A percentile compares a stretch with the other conserved stretches of the same genome.
phyloP scores from a whole-genome alignment of 768 basidiomycete species.

The Tricholoma saponaceum region DNA sequence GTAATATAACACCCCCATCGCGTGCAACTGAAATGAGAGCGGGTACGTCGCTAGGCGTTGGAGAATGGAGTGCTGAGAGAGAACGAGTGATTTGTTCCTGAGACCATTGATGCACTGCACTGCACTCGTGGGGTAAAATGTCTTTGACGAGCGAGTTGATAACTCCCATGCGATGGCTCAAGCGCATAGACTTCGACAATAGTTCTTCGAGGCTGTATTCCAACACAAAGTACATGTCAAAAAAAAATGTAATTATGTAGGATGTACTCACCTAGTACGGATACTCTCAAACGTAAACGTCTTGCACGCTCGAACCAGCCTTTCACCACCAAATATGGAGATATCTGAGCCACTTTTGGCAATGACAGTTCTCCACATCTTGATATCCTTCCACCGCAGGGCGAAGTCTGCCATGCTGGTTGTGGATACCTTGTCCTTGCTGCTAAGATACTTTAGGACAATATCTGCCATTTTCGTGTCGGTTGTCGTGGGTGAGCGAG shows the following conservation, averaged over 20 bases:
- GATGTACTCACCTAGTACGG: constrained; percentile 14
- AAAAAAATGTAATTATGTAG: background rate
- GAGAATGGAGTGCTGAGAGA: constrained; percentile 14
- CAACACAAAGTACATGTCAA: background rate
- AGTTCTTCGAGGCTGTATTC: constrained; percentile 19
- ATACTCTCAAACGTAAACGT: constrained; percentile 21
- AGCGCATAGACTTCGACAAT: constrained; percentile 4
- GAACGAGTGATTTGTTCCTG: constrained; percentile 13
- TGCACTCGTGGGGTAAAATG: constrained; percentile 7
- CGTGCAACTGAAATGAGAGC: constrained; percentile 16
- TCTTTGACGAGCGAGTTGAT: constrained; percentile 12
- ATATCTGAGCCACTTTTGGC: constrained; percentile 11
- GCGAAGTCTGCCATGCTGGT: constrained; percentile 17
- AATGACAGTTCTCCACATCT: constrained; percentile 22
- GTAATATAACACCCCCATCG: constrained; percentile 12
- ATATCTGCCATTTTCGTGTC: background rate
- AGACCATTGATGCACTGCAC: constrained; percentile 14
- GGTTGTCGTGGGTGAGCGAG: background rate
- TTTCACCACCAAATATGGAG: constrained; percentile 8
- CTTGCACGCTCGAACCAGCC: constrained; percentile 16
- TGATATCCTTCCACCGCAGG: constrained; percentile 24
- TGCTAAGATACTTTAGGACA: constrained; percentile 10
- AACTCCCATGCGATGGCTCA: constrained; percentile 19
- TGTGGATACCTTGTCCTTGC: constrained; percentile 10
- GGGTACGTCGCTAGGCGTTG: constrained; percentile 18